Base-by-base conservation (phyloP, 2,329 filamentous ascomycete species). In the Sclerotinia sclerotiorum region DNA sequence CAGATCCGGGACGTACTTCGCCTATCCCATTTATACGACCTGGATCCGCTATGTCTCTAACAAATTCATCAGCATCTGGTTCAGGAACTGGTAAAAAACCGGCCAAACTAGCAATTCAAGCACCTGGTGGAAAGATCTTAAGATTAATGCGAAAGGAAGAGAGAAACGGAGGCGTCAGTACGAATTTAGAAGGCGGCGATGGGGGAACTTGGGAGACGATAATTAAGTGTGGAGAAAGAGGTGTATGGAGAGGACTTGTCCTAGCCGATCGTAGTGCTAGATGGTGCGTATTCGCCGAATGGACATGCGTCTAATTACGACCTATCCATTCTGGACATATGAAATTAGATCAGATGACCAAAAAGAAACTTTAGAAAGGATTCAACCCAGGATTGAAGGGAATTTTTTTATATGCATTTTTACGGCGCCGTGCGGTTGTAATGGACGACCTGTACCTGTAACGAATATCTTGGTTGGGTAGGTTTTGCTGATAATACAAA, bases 201-300 rank as follows among this genome's bases (percentile, higher is more conserved):
- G 91, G 90, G 24, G 91, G 88, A 52, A 88, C 87, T 6, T 96
- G 92, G 92, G 92, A 95, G 81, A 95, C 92, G 8, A 93, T 94
- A 61, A 94, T 96, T 81, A 96, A 96, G 81, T 93, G 92, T 80
- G 91, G 90, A 0, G 92, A 96, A 80, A 85, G 86, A 70, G 92
- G 92, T 2, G 85, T 88, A 21, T 96, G 92, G 92, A 84, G 92
- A 72, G 92, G 91, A 0, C 80, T 96, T 70, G 92, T 96, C 55
- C 82, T 95, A 68, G 92, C 92, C 8, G 92, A 96, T 80, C 85
- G 92, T 66, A 94, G 90, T 70, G 92, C 92, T 56, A 84, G 92
- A 74, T 96, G 92, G 92, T 95, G 92, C 76, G 92, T 96, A n/a
- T 95, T 95, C 83, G 91, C 91, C 0, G 92, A 96, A 81, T 96